Conservation (phyloP, 2,329 filamentous ascomycete species). For the Aspergillus fumigatiaffinis region DNA sequence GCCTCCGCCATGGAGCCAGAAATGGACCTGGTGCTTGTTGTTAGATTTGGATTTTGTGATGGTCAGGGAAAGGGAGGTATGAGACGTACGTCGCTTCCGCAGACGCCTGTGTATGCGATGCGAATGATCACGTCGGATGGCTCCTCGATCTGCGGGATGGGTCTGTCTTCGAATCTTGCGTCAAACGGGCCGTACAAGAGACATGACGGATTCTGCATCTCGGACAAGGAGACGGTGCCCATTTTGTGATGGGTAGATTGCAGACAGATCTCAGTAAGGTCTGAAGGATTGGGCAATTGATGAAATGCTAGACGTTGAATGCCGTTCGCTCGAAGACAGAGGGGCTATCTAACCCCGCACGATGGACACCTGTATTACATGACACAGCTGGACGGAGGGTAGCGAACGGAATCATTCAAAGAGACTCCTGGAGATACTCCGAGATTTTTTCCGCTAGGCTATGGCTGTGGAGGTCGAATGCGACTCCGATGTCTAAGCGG, state of each 20-base stretch:
- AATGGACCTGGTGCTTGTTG: conserved; percentile 28
- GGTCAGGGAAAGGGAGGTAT: not conserved
- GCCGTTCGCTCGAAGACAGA: too few species aligned
- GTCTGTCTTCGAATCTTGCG: conserved; percentile 36
- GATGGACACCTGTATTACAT: too few species aligned
- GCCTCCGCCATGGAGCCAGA: conserved; percentile 37
- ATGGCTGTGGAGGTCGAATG: too few species aligned
- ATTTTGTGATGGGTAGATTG: too few species aligned
- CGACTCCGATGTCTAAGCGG: too few species aligned
- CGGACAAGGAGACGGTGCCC: too few species aligned
- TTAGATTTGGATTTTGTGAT: not conserved
- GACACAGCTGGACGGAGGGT: too few species aligned
- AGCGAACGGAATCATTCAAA: too few species aligned
- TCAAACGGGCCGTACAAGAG: conserved; percentile 39
- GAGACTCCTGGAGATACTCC: not conserved
- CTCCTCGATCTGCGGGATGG: conserved; percentile 33
- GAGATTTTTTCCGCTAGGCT: not conserved
- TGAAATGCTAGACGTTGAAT: too few species aligned
- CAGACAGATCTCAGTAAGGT: too few species aligned
- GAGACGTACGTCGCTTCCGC: conserved; percentile 36
- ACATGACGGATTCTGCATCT: conserved; percentile 36
- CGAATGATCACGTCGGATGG: conserved; percentile 42
- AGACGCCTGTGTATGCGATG: conserved; percentile 45
- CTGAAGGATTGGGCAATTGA: too few species aligned
- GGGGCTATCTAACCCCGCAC: too few species aligned